A percentile compares a stretch with the other conserved stretches of the same genome.
These are phyloP conservation scores for Dalbergia oliveri DNA, from an alignment of 306 rosid genomes.

Conservation along the genomic window DNA sequence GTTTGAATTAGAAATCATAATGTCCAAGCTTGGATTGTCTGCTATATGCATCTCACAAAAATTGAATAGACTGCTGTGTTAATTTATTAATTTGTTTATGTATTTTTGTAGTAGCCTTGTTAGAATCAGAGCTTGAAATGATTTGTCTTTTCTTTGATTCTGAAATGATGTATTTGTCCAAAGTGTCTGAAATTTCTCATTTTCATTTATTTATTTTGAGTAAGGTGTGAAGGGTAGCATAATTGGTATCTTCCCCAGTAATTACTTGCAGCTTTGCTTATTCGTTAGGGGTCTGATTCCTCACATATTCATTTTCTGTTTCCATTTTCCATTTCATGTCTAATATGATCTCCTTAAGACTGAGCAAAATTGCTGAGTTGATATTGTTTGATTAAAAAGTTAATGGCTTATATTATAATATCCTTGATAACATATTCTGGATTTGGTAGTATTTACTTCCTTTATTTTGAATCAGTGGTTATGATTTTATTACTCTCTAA, in stretches of 20 bases:
- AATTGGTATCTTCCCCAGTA: not conserved
- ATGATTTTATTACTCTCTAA: too few relatives aligned
- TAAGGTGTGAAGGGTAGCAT: not conserved
- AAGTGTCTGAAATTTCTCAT: not conserved
- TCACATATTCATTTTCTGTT: not conserved
- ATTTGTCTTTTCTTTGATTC: not conserved
- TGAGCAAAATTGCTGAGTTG: not conserved
- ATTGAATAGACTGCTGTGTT: not conserved
- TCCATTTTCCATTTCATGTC: too few relatives aligned
- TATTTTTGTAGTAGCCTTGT: not conserved
- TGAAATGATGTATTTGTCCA: not conserved
- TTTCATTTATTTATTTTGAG: not conserved
- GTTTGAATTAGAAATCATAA: not conserved
- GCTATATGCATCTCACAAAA: not conserved
- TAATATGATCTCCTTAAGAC: too few relatives aligned
- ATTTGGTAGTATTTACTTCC: not conserved
- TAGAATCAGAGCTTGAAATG: not conserved
- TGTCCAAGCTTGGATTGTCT: not conserved
- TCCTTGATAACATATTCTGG: not conserved
- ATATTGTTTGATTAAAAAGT: not conserved
- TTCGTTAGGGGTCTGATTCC: not conserved
- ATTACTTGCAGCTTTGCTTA: too few relatives aligned
- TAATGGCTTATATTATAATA: not conserved
- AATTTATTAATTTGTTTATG: not conserved
- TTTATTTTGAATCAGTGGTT: too few relatives aligned